Base-by-base conservation (phyloP, 345 rosid species). In the Camelina neglecta region DNA sequence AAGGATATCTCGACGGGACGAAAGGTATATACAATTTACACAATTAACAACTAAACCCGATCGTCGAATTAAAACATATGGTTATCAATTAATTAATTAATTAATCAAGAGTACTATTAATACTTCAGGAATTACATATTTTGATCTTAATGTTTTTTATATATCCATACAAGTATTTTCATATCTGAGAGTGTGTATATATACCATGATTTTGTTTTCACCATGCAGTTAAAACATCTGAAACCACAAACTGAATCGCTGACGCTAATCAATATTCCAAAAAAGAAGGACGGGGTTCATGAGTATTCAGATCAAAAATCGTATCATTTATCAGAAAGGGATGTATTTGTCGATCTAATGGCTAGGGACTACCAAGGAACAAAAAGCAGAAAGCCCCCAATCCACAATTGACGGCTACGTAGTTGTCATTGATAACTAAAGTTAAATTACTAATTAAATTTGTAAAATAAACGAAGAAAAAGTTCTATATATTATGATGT, bases 11-110 rank as follows among this genome's bases (percentile, higher is more conserved):
- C 44, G 21, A 45, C 20, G 57, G 35, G 57, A 31, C 55, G 45
- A 44, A 57, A 69, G 74, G 65, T 57, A 55, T 31, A 56, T 24
- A 21, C 11, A 65, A 12, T 39, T 20, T 44, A 5, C 55, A 67
- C 21, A 67, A 23, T 23, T 53, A 36, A 12, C 11, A 7, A 4
- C 58, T 53, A 50, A 20, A 50, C 4, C 55, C 31, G 31, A 29
- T 29, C 24, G 55, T 26, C 26, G 55, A 50, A 50, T 9, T 50
- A 50, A 50, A 20, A 9, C 26, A 26, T 29, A 20, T 53, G 31
- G 10, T 51, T 53, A 11, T 53, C 57, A 21, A 53, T 53, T 16
- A 35, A 33, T 31, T 18, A 31, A 11, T 29, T 29, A 29, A 26
- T 21, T 21, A 21, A n/a, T 23, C 2, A 23, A 3, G 47, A 33